Conservation (phyloP, 768 basidiomycete genomes). For the Phaffia tasmanica region DNA sequence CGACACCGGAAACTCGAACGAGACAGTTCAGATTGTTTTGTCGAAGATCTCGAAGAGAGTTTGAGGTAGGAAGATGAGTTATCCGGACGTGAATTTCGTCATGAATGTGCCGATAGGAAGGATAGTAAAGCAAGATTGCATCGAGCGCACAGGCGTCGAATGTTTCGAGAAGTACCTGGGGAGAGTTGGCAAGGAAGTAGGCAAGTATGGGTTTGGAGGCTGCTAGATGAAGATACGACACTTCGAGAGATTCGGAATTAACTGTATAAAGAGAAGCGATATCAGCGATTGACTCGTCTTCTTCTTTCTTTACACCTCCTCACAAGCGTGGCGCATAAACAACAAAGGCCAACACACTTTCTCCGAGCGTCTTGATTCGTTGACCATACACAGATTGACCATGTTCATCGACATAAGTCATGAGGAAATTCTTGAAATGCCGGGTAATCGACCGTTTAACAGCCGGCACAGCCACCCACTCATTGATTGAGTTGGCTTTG, state of each 20-base stretch:
- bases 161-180: constrained; percentile 78
- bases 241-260: constrained; percentile 93
- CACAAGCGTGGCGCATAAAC: background rate
- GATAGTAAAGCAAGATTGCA: constrained; percentile 90
- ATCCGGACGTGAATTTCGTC: constrained; percentile 96
- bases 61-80: constrained; percentile 78
- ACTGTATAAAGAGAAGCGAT: constrained; percentile 43
- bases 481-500: constrained; percentile 91
- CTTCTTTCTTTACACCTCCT: background rate
- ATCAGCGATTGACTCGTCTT: background rate
- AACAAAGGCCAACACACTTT: constrained; percentile 51
- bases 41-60: constrained; percentile 84
- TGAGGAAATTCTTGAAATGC: constrained; percentile 88
- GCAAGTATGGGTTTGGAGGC: constrained; percentile 87
- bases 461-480: constrained; percentile 91
- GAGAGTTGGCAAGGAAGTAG: constrained; percentile 93
- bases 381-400: constrained; percentile 89
- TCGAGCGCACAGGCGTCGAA: constrained; percentile 92
- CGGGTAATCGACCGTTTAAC: constrained; percentile 80
- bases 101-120: constrained; percentile 91
- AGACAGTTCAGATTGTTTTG: constrained; percentile 87
- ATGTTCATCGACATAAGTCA: constrained; percentile 88
- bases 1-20: constrained; percentile 88
- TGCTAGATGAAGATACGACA: constrained; percentile 90
- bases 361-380: constrained; percentile 82